Evolutionary conservation across 1,284 basidiomycete genomes (phyloP), one percentile per base, ranked within the genome.

Genomic region (Stygiomarasmius scandens): DNA sequence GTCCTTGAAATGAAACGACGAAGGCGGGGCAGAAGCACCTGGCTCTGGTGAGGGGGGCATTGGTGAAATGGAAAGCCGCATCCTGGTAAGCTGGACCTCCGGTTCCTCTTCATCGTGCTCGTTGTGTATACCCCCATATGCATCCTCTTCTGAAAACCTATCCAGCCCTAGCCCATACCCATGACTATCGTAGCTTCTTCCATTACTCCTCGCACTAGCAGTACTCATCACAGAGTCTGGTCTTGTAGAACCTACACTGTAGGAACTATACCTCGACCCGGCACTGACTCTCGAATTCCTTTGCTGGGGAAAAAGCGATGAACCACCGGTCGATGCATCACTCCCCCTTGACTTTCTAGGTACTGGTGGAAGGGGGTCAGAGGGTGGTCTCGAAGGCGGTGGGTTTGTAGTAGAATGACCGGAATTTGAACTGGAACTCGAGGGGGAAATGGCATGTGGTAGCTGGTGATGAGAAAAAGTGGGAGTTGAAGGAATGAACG

Each of bases 31-130:
- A 9, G 38, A 12, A 9, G 38, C 11, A 12, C 16, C 38, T 9
- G 38, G 38, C n/a, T 41, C 49, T 20, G 54, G 54, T 9, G 55
- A 57, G 22, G 55, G 49, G 46, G 55, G 55, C 55, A 56, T 51
- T 8, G 55, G 49, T 45, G 55, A 56, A 6, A 56, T 52, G 2
- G 55, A 38, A 16, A 56, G 27, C n/a, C 55, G 49, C 32, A 57
- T 23, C 11, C 49, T 32, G 16, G 50, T 52, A n/a, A 57, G 50
- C 19, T 52, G 55, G 24, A 56, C 43, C 2, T 52, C 51, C 1
- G 29, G 23, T 20, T 49, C 36, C 19, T 49, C 53, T 51, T 56
- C 55, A n/a, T 44, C 51, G 38, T 12, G 4, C 11, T 52, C 51
- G 4, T 25, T 22, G 29, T 34, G 55, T 19, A 57, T 27, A 11